These are phyloP conservation scores for Heteromeles arbutifolia DNA, from an alignment of 306 rosid species.

Conservation along the genomic window DNA sequence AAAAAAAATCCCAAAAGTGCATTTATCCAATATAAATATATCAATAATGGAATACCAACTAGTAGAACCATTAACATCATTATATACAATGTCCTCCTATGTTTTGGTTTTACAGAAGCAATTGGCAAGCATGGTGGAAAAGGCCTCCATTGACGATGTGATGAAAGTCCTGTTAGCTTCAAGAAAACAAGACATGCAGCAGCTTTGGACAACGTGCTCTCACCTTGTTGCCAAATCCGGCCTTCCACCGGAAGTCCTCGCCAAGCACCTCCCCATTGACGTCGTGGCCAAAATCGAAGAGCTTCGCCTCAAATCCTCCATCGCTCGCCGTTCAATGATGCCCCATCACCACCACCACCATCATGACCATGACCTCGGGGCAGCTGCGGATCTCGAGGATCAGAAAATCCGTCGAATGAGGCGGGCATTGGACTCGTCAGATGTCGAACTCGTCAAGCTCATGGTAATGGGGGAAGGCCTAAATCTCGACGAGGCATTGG, in stretches of 20 bases:
- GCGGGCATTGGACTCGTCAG: constrained; percentile 84
- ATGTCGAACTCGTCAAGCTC: constrained; percentile 85
- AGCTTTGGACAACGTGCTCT: constrained; percentile 92
- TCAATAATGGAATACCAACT: neutral
- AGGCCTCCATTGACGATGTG: constrained; percentile 92
- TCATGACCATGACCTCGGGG: constrained; percentile 47
- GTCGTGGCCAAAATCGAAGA: constrained; percentile 84
- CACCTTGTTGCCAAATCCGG: constrained; percentile 91
- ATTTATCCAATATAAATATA: neutral
- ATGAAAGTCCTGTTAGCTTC: constrained; percentile 92
- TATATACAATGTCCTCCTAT: neutral
- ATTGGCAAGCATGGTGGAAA: constrained; percentile 95
- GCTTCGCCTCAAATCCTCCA: constrained; percentile 81
- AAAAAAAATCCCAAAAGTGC: neutral
- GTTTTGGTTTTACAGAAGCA: constrained; percentile 53
- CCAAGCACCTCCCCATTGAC: constrained; percentile 85
- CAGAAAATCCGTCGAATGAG: constrained; percentile 91
- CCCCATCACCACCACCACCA: constrained; percentile 46
- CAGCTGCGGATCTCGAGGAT: constrained; percentile 78
- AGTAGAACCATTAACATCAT: neutral
- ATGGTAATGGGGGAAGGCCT: constrained; percentile 99
- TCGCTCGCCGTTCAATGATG: constrained; percentile 56
- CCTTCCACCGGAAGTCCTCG: constrained; percentile 80
- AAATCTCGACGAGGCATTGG: constrained; percentile 85
- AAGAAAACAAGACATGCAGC: constrained; percentile 96